Base-by-base conservation (phyloP, 306 rosid species). In the Bauhinia variegata region DNA sequence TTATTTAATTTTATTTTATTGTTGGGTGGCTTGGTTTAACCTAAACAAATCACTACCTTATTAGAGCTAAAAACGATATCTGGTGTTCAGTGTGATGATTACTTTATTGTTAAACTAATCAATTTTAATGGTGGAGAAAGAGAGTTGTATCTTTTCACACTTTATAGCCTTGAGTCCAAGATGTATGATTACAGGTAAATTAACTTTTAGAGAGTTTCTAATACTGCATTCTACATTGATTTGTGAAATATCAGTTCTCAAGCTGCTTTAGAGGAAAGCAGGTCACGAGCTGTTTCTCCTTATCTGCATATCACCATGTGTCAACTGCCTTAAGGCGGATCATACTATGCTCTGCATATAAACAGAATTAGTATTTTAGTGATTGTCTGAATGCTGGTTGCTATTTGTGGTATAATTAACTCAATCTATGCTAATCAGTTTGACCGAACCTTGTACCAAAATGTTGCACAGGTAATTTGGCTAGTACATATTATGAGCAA, bases 401-500 rank as follows among this genome's bases (percentile, higher is more conserved):
- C 49, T 5, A 18, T 59, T 48, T 11, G 3, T 16, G 12, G 1
- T 55, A 15, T 55, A 11, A 13, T 32, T 3, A 46, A n/a, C 63
- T 16, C 32, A 5, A 46, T 15, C 54, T 32, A 5, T 37, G 23
- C 65, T 50, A 37, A 37, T 46, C 5, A 36, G 37, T 44, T 57
- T 37, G 17, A 47, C 31, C 23, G 38, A 43, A 63, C 30, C 30
- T 17, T 17, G 50, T 60, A 42, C 49, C 58, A 52, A 65, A 65
- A 31, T 76, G 75, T 60, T 54, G 50, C 83, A 17, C 73, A 95
- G 99, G 97, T 47, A 95, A 95, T 82, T 78, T 95, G 83, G 99
- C 99, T 32, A 86, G 96, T 68, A 85, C 84, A 23, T 86, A 88
- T 67, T 95, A 90, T 44, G 99, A 95, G 68, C 97, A 95, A 86